Conservation (phyloP, 768 basidiomycete species). For the Termitomyces sp. region DNA sequence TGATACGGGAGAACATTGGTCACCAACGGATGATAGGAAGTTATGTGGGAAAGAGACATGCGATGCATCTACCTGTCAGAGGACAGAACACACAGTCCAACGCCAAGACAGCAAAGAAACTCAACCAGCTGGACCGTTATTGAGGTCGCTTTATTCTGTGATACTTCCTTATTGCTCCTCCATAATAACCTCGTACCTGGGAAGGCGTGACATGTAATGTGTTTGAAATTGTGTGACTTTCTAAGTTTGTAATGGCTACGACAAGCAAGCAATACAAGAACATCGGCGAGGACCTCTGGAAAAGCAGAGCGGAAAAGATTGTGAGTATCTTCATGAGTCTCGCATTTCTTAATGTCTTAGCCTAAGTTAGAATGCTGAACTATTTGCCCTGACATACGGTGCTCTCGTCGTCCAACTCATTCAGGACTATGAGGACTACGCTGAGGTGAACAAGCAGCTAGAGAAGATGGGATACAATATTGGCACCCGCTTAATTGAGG, state of each 20-base stretch:
- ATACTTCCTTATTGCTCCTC: not conserved
- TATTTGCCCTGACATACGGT: constrained; percentile 96
- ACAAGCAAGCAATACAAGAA: constrained; percentile 82
- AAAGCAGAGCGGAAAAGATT: constrained; percentile 90
- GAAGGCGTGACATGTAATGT: constrained; percentile 23
- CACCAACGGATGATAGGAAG: constrained; percentile 94
- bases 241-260: constrained; percentile 50
- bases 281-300: constrained; percentile 96
- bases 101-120: constrained; percentile 84
- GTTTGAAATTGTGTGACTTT: constrained; percentile 14
- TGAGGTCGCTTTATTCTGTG: constrained; percentile 10
- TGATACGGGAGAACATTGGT: constrained; percentile 86
- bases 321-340: constrained; percentile 43
- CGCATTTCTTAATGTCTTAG: constrained; percentile 4
- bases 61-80: constrained; percentile 89
- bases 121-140: constrained; percentile 79
- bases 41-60: constrained; percentile 90
- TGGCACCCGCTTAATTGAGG: constrained; percentile 92
- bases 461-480: constrained; percentile 99
- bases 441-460: constrained; percentile 91
- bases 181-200: not conserved
- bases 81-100: constrained; percentile 93
- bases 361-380: constrained; percentile 82
- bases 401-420: constrained; percentile 97
- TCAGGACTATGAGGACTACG: constrained; percentile 98